Evolutionary conservation across 2,329 filamentous ascomycete species (phyloP), one percentile per base, ranked within the genome.

Genomic region (Hypoxylon sp.): DNA sequence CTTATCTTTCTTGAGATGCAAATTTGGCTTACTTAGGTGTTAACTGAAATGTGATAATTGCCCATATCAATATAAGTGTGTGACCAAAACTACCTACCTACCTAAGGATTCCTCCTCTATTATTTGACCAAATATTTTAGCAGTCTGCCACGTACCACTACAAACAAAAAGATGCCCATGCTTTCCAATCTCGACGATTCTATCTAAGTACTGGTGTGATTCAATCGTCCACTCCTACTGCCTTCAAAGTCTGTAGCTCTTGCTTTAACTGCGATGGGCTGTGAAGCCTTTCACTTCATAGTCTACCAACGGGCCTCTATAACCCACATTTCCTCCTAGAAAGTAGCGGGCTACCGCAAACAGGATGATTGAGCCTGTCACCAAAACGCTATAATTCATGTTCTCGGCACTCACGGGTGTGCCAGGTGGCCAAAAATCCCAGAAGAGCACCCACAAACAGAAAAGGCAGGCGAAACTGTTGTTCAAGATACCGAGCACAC

Each of bases 241-340:
- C 10, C 24, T 39, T 17, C 19, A 37, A 53, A n/a, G 19, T 4
- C 17, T 11, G 33, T 10, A 39, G 33, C 19, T 19, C 29, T 37
- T n/a, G 4, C 29, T 50, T 52, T 24, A 60, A 53, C 13, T 53
- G 11, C 10, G 58, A 26, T 31, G 48, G 19, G 26, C n/a, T 24
- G 58, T 53, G 19, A 61, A 61, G 26, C 58, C 58, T 19, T 55
- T 55, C 6, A 55, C 52, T 4, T 55, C 52, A 26, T 55, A 69
- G 51, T 69, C 69, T 62, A 71, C 66, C 51, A 71, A 53, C 52
- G 69, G 66, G 8, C 66, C 69, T 63, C 48, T 71, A 57, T 71
- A 71, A 33, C 48, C 69, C 22, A 69, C 46, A 19, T 53, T 67
- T 3, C 51, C 66, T 31, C 59, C 62, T 31, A 69, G 37, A 33